These are phyloP conservation scores for Rubus parviflorus DNA, from an alignment of 306 rosid genomes.

Conservation along the genomic window DNA sequence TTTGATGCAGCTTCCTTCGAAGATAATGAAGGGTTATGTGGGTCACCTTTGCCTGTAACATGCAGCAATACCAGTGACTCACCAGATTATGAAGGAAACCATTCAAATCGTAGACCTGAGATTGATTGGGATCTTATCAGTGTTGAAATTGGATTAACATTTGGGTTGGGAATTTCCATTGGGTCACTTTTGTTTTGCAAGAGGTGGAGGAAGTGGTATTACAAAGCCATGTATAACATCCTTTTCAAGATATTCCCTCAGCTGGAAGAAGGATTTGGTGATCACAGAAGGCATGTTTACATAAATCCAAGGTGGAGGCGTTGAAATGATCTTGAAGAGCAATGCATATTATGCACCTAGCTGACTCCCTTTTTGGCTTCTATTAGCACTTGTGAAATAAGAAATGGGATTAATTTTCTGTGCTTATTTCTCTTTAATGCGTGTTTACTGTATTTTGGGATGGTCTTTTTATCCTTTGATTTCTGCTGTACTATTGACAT, in stretches of 20 bases:
- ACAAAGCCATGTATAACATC: neutral
- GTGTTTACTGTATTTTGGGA: too few relatives aligned
- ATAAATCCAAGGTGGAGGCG: neutral
- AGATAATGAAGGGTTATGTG: conserved; percentile 35
- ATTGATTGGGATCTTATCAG: neutral
- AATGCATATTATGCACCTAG: too few relatives aligned
- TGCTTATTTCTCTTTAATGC: too few relatives aligned
- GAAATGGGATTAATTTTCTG: too few relatives aligned
- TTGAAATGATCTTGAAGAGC: neutral
- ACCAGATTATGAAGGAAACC: neutral
- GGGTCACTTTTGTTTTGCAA: neutral
- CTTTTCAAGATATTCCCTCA: neutral
- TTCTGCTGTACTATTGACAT: too few relatives aligned
- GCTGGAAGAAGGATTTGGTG: neutral
- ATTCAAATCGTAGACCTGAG: neutral
- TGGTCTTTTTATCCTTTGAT: too few relatives aligned
- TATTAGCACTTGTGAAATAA: too few relatives aligned
- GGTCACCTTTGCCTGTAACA: neutral
- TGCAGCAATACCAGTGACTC: neutral
- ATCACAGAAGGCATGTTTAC: neutral
- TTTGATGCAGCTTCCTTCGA: neutral
- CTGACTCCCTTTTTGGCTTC: too few relatives aligned
- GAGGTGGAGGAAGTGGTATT: neutral
- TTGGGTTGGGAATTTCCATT: neutral
- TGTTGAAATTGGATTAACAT: neutral